phyloP scores from a whole-genome alignment of 2,329 filamentous ascomycete genomes.

The Lecanicillium sp. region DNA sequence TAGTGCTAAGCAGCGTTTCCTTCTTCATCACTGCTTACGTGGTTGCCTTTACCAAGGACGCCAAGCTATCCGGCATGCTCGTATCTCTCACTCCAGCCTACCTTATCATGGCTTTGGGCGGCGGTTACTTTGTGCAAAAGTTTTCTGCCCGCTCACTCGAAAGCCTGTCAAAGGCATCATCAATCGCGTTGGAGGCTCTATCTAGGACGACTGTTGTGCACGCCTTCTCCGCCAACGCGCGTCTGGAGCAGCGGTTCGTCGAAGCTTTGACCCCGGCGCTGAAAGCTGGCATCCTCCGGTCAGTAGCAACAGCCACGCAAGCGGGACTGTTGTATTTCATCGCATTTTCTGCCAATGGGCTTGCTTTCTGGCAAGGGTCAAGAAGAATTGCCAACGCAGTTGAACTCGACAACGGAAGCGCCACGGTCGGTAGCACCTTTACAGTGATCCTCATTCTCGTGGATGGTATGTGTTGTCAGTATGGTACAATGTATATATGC shows the following conservation, averaged over 20 bases:
- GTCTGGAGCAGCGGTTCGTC: constrained; percentile 43
- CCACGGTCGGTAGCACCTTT: constrained; percentile 40
- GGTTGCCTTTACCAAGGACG: constrained; percentile 55
- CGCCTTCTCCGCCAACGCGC: constrained; percentile 45
- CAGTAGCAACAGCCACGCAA: constrained; percentile 47
- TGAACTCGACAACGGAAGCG: constrained; percentile 27
- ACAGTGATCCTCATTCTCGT: constrained; percentile 50
- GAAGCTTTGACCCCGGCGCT: constrained; percentile 39
- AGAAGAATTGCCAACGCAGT: constrained; percentile 24
- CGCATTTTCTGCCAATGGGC: constrained; percentile 55
- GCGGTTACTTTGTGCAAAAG: constrained; percentile 43
- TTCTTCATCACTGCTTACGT: constrained; percentile 58
- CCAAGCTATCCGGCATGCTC: constrained; percentile 51
- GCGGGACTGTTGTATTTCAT: constrained; percentile 58
- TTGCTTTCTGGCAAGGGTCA: constrained; percentile 62
- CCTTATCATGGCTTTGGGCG: constrained; percentile 46
- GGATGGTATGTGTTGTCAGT: constrained; percentile 29
- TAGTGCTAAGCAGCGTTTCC: constrained; percentile 48
- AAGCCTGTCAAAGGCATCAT: constrained; percentile 43
- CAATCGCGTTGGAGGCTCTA: constrained; percentile 49
- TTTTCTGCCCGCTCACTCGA: too few species aligned
- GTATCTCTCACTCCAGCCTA: constrained; percentile 51
- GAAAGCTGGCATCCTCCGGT: constrained; percentile 48
- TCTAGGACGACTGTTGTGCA: constrained; percentile 48
- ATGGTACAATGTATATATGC: neutral